A percentile compares a stretch with the other conserved stretches of the same genome.
Evolutionary conservation across 352 stramenopile species (phyloP).

Genomic region (Pythium aquatile): DNA sequence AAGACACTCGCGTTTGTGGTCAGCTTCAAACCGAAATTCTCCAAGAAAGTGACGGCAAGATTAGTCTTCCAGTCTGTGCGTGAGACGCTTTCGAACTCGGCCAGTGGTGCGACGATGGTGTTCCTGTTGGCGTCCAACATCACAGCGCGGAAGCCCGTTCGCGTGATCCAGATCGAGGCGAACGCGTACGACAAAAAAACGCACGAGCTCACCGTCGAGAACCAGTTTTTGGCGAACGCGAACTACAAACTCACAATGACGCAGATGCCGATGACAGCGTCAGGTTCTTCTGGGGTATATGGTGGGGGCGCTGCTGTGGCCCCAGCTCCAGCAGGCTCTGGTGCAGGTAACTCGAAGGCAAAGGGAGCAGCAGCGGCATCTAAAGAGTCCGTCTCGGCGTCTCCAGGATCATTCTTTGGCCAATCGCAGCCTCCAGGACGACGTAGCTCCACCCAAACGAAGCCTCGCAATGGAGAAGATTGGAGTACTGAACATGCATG

Average conservation of each 20-base stretch:
- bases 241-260: conserved; percentile 78
- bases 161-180: conserved; percentile 77
- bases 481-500: conserved; percentile 43
- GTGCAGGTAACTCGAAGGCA: not conserved
- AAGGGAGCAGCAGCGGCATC: not conserved
- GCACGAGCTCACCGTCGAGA: conserved; percentile 83
- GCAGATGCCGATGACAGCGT: conserved; percentile 32
- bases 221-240: conserved; percentile 75
- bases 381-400: conserved; percentile 4
- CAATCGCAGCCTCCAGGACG: not conserved
- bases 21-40: conserved; percentile 83
- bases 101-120: conserved; percentile 79
- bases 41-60: conserved; percentile 75
- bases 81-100: conserved; percentile 30
- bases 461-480: conserved; percentile 33
- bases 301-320: not conserved
- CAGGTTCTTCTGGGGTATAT: not conserved
- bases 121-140: conserved; percentile 89
- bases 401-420: conserved; percentile 12
- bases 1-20: conserved; percentile 78
- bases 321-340: not conserved
- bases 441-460: conserved; percentile 22
- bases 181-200: conserved; percentile 77
- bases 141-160: conserved; percentile 65
- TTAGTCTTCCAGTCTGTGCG: conserved; percentile 86